These are phyloP conservation scores for Raphanus sativus DNA, from an alignment of 345 rosid species.

Conservation along the genomic window DNA sequence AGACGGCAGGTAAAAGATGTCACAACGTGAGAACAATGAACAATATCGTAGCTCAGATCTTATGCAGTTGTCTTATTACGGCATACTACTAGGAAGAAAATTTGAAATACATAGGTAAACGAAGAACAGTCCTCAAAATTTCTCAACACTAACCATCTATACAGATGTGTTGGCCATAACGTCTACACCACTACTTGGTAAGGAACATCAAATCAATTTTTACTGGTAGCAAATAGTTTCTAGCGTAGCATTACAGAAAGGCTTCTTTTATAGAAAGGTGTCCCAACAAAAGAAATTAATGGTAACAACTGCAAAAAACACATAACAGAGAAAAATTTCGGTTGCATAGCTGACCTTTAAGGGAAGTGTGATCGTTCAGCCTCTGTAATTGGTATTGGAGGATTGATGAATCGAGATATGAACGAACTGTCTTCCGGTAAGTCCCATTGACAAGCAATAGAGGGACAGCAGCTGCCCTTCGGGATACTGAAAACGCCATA, in stretches of 20 bases:
- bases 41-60: slow-evolving; percentile 2
- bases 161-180: slow-evolving; percentile 8
- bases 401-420: slow-evolving; percentile 90
- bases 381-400: slow-evolving; percentile 92
- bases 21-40: slow-evolving; percentile 16
- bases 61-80: background rate
- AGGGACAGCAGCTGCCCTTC: slow-evolving; percentile 98
- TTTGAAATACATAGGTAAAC: background rate
- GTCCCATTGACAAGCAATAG: slow-evolving; percentile 96
- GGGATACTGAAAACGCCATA: slow-evolving; percentile 97
- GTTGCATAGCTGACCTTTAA: slow-evolving; percentile 63
- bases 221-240: slow-evolving; percentile 22
- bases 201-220: slow-evolving; percentile 8
- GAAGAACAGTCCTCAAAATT: slow-evolving; percentile 13
- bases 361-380: slow-evolving; percentile 68
- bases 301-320: background rate
- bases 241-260: slow-evolving; percentile 13
- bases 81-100: background rate
- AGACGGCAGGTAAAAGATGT: background rate
- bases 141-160: slow-evolving; percentile 12
- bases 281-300: slow-evolving; percentile 4
- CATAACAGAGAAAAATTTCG: background rate
- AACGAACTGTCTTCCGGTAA: slow-evolving; percentile 81
- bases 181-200: slow-evolving; percentile 9
- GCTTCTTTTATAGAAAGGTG: background rate